Percentiles rank a stretch among this genome's conserved stretches.
phyloP scores from a whole-genome alignment of 495 filamentous ascomycete genomes.

The Aspergillus campestris region DNA sequence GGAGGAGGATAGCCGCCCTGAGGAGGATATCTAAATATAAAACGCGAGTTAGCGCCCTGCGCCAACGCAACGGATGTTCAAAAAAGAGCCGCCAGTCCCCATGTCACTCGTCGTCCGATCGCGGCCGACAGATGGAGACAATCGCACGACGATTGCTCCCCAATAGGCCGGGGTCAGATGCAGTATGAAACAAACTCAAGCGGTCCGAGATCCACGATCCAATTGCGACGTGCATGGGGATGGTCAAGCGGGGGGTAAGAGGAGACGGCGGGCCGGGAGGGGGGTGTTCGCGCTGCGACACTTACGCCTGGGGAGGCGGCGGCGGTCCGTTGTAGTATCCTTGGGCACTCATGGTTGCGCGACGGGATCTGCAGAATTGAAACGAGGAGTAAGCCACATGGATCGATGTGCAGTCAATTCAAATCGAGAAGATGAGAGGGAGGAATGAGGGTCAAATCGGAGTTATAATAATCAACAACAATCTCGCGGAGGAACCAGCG shows the following conservation, averaged over 20 bases:
- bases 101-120: no score
- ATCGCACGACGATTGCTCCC: no score
- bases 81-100: no score
- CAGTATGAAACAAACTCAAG: no score
- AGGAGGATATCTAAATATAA: slow-evolving; percentile 7
- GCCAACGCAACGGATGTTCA: neutral
- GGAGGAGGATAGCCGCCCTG: slow-evolving; percentile 14
- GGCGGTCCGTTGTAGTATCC: slow-evolving; percentile 18
- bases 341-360: slow-evolving; percentile 11
- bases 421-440: neutral
- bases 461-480: neutral
- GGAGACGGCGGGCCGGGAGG: neutral
- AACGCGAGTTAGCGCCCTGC: neutral
- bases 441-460: neutral
- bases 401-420: no score
- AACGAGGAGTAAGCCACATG: no score
- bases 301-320: slow-evolving; percentile 21
- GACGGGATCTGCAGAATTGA: neutral
- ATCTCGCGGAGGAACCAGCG: neutral
- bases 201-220: no score
- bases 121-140: no score
- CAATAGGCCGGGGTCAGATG: no score
- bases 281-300: slow-evolving; percentile 1
- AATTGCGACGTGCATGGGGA: no score
- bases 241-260: neutral